Evolutionary conservation across 2,329 filamentous ascomycete genomes (phyloP).

Genomic region (Fusarium secorum): DNA sequence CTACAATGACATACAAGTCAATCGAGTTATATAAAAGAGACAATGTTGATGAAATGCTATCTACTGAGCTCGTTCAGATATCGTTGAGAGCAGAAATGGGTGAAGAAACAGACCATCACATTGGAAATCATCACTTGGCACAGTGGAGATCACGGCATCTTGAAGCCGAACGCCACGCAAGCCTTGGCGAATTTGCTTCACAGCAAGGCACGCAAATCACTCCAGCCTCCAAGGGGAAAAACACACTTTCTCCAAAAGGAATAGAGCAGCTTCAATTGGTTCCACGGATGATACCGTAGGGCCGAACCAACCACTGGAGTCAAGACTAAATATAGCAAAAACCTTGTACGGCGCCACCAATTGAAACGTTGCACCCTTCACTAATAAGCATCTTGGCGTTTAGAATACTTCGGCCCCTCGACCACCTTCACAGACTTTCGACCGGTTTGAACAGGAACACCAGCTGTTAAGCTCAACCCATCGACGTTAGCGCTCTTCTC

Average conservation of each 20-base stretch:
- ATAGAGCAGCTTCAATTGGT: neutral
- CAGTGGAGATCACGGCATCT: constrained; percentile 30
- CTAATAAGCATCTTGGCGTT: constrained; percentile 61
- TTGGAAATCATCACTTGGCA: constrained; percentile 6
- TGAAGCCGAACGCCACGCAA: constrained; percentile 29
- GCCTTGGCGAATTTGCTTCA: neutral
- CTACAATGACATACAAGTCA: neutral
- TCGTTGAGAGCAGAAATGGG: fast-evolving
- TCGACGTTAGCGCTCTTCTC: constrained; percentile 64
- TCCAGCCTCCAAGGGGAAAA: neutral
- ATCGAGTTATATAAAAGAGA: too few species aligned
- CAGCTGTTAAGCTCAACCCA: constrained; percentile 58
- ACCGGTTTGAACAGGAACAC: constrained; percentile 60
- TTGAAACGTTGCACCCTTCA: neutral
- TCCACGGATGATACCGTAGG: neutral
- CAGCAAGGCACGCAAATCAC: neutral
- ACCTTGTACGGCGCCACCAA: constrained; percentile 1
- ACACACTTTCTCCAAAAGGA: neutral
- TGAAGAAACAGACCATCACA: neutral
- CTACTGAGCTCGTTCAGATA: fast-evolving
- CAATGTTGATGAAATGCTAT: fast-evolving
- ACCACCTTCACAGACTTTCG: constrained; percentile 55
- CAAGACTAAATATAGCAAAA: constrained; percentile 3
- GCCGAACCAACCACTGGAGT: neutral
- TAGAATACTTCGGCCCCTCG: constrained; percentile 54